phyloP scores from a whole-genome alignment of 192 early-diverging fungal genomes.

The Coemansia sp. region DNA sequence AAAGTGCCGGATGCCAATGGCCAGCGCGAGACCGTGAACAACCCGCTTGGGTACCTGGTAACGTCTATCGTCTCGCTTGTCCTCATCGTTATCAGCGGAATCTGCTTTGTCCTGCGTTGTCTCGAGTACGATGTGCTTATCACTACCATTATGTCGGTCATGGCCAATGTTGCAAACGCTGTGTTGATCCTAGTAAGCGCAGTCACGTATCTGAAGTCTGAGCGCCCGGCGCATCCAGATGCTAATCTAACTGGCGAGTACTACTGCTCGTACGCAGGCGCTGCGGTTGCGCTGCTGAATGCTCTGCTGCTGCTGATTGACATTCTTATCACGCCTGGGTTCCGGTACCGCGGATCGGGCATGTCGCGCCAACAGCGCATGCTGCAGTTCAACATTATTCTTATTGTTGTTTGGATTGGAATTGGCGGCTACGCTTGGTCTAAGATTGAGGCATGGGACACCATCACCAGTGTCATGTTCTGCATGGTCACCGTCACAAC shows the following conservation, averaged over 20 bases:
- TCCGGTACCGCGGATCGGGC: conserved; percentile 53
- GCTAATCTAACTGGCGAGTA: conserved; percentile 50
- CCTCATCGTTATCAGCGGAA: conserved; percentile 41
- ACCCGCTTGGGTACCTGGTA: conserved; percentile 41
- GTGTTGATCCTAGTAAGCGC: conserved; percentile 47
- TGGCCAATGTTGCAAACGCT: conserved; percentile 46
- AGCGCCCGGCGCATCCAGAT: conserved; percentile 42
- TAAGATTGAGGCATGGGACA: conserved; percentile 53
- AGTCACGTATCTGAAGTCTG: conserved; percentile 39
- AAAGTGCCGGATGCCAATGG: conserved; percentile 12
- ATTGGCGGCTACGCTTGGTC: conserved; percentile 55
- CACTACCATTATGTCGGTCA: conserved; percentile 35
- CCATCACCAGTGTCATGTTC: conserved; percentile 47
- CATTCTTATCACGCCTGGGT: conserved; percentile 46
- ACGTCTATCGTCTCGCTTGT: conserved; percentile 48
- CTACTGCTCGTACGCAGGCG: conserved; percentile 53
- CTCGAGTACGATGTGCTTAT: conserved; percentile 48
- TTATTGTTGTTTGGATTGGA: conserved; percentile 54
- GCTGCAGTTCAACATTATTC: conserved; percentile 54
- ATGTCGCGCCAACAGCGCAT: conserved; percentile 55
- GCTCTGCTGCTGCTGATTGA: conserved; percentile 45
- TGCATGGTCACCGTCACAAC: conserved; percentile 55
- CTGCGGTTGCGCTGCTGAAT: conserved; percentile 39
- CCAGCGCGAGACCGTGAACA: conserved; percentile 23
- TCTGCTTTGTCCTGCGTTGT: conserved; percentile 54